phyloP scores from a whole-genome alignment of 441 rosid species.

The Gossypium gossypioides region DNA sequence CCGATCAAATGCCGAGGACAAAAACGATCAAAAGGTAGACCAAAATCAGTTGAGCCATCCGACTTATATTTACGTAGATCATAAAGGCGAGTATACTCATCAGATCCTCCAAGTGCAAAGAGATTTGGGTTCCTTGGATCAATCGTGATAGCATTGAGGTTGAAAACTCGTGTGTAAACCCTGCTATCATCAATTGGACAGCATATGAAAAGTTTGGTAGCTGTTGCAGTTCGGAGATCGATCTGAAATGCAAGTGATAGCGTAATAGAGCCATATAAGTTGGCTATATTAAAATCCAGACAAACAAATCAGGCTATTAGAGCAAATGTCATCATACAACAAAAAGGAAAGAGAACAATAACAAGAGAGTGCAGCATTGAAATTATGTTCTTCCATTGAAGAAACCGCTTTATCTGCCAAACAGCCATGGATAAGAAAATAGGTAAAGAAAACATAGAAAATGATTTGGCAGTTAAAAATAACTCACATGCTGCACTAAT shows the following conservation, averaged over 20 bases:
- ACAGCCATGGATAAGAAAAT: too few relatives aligned
- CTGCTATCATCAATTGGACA: slow-evolving; percentile 24
- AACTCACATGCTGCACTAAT: not conserved
- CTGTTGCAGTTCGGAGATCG: slow-evolving; percentile 56
- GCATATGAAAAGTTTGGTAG: slow-evolving; percentile 76
- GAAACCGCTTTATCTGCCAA: too few relatives aligned
- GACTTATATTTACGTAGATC: slow-evolving; percentile 62
- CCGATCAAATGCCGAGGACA: slow-evolving; percentile 67
- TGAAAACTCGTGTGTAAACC: slow-evolving; percentile 24
- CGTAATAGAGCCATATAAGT: not conserved
- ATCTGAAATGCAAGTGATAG: slow-evolving; percentile 42
- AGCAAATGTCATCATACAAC: slow-evolving; percentile 7
- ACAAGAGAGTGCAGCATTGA: not conserved
- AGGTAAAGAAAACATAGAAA: not conserved
- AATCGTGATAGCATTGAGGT: slow-evolving; percentile 61
- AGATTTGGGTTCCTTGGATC: slow-evolving; percentile 74
- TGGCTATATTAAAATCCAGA: not conserved
- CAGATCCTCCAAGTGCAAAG: slow-evolving; percentile 73
- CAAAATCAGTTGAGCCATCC: slow-evolving; percentile 43
- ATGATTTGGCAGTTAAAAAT: not conserved
- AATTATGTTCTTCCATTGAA: too few relatives aligned
- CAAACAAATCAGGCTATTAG: not conserved
- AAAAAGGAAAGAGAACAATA: not conserved
- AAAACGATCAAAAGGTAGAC: slow-evolving; percentile 46
- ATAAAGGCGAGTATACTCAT: slow-evolving; percentile 67